Percentiles rank a stretch among this genome's conserved stretches.
Conservation (phyloP, 78 protist species). For the Dictyostelium purpureum region DNA sequence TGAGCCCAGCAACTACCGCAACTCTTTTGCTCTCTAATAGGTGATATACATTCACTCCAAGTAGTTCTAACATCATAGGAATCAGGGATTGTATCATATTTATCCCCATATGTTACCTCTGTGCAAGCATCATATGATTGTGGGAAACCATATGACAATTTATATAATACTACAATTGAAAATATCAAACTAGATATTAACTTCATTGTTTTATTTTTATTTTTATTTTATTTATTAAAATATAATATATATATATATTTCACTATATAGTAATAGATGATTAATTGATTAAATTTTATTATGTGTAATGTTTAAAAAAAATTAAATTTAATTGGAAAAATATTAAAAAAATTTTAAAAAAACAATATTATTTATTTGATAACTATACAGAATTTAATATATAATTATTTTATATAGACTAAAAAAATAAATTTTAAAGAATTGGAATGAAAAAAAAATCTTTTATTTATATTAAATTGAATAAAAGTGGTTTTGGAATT, state of each 20-base stretch:
- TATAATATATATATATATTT: background rate
- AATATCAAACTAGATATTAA: background rate
- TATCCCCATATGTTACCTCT: background rate
- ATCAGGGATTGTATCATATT: background rate
- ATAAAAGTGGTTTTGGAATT: too few species aligned
- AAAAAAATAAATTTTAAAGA: too few species aligned
- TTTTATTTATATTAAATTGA: too few species aligned
- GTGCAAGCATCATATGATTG: background rate
- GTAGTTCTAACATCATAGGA: conserved; percentile 13
- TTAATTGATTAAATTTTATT: too few species aligned
- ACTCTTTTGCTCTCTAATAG: conserved; percentile 19
- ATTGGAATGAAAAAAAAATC: too few species aligned
- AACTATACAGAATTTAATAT: too few species aligned
- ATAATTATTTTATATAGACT: too few species aligned
- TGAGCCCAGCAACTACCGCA: conserved; percentile 77
- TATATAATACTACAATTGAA: background rate
- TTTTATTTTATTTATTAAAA: background rate
- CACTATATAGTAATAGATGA: too few species aligned
- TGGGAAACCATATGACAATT: background rate
- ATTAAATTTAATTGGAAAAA: too few species aligned
- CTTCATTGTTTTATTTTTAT: background rate
- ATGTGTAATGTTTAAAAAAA: too few species aligned
- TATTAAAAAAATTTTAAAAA: too few species aligned
- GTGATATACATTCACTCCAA: conserved; percentile 48
- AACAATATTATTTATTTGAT: too few species aligned